phyloP scores from a whole-genome alignment of 805 yeast species.

The Sungouiozyma intestinalis region DNA sequence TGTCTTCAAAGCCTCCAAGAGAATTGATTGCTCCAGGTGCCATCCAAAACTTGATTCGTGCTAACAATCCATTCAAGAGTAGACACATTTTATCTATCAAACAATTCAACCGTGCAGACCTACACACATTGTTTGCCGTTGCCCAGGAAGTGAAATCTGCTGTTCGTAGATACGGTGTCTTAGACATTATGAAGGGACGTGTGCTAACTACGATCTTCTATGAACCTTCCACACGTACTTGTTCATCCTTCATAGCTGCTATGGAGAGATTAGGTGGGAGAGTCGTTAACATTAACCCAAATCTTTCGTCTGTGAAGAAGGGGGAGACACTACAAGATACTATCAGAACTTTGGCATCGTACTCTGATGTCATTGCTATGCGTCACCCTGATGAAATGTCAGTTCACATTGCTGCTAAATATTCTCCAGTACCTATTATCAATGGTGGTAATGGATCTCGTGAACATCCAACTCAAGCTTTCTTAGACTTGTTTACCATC shows the following conservation, averaged over 20 bases:
- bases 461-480: constrained; percentile 99
- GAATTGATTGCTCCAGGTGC: constrained; percentile 72
- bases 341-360: constrained; percentile 85
- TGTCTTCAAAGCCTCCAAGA: constrained; percentile 62
- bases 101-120: constrained; percentile 76
- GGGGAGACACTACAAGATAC: constrained; percentile 98
- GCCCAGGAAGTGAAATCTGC: constrained; percentile 97
- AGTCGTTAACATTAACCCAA: constrained; percentile 77
- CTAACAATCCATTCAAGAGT: constrained; percentile 83
- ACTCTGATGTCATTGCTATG: constrained; percentile 92
- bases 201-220: constrained; percentile 90
- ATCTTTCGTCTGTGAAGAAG: constrained; percentile 89
- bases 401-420: constrained; percentile 90
- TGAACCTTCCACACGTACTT: constrained; percentile 97
- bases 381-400: constrained; percentile 93
- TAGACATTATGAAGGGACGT: constrained; percentile 83
- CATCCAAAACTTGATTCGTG: constrained; percentile 62
- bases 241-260: constrained; percentile 96
- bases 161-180: constrained; percentile 91
- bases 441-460: constrained; percentile 97
- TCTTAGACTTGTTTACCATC: constrained; percentile 92
- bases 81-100: constrained; percentile 81
- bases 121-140: constrained; percentile 87
- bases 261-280: constrained; percentile 99
- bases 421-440: constrained; percentile 92